These are phyloP conservation scores for Trametes coccinea DNA, from an alignment of 768 basidiomycete genomes.

Conservation along the genomic window DNA sequence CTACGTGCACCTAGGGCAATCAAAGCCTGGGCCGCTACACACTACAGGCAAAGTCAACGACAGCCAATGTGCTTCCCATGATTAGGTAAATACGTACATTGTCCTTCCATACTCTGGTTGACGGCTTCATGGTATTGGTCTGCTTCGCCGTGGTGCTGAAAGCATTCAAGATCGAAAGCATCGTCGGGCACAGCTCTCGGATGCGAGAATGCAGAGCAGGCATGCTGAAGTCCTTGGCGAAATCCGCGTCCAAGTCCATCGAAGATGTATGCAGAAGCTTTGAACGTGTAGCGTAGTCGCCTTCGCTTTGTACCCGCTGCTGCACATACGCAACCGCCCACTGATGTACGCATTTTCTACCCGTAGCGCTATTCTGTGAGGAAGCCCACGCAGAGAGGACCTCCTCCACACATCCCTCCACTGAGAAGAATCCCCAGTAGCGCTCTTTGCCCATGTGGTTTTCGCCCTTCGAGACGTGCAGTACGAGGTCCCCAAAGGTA, in stretches of 20 bases:
- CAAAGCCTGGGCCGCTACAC: too few relatives aligned
- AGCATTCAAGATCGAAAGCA: not conserved
- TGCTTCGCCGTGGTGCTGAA: conserved; percentile 2
- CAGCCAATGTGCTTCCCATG: too few relatives aligned
- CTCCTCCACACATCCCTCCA: too few relatives aligned
- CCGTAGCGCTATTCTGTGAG: conserved; percentile 21
- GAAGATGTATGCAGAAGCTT: conserved; percentile 6
- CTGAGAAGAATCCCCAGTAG: too few relatives aligned
- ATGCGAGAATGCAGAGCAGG: not conserved
- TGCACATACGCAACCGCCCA: conserved; percentile 32
- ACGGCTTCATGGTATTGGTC: not conserved
- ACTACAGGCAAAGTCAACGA: not conserved
- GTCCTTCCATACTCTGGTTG: not conserved
- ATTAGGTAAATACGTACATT: not conserved
- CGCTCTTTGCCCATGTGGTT: too few relatives aligned
- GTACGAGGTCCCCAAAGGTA: too few relatives aligned
- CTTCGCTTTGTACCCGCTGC: conserved; percentile 14
- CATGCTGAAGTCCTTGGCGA: conserved; percentile 10
- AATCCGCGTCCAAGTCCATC: not conserved
- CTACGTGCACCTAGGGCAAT: conserved; percentile 34
- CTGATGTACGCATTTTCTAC: conserved; percentile 14
- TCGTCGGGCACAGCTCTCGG: conserved; percentile 7
- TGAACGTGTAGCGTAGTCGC: not conserved
- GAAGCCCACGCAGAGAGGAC: conserved; percentile 34
- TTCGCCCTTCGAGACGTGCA: too few relatives aligned